These are phyloP conservation scores for bread wheat (Triticum aestivum) DNA, from an alignment of 176 grass and related monocot species.

Conservation along the genomic window IWGSC_CS_RefSeq_v2.1 NC_057807.1:343800484-343800983, in stretches of 20 bases:
- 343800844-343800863: background rate
- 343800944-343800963: constrained; percentile 39
- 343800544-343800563: background rate
- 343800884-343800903: constrained; percentile 26
- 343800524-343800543: constrained; percentile 48
- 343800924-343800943: constrained; percentile 70
- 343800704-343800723: constrained; percentile 20
- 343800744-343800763: constrained; percentile 53
- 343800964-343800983: constrained; percentile 78
- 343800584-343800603: constrained; percentile 51
- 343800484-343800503: constrained; percentile 53
- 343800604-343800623: constrained; percentile 60
- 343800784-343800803: constrained; percentile 54
- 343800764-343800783: constrained; percentile 50
- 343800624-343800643: constrained; percentile 58
- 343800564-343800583: constrained; percentile 54
- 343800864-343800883: background rate
- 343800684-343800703: background rate
- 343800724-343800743: background rate
- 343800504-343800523: constrained; percentile 70
- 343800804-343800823: constrained; percentile 61
- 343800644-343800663: constrained; percentile 51
- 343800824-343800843: constrained; percentile 58
- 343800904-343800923: background rate
- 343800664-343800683: background rate